phyloP scores from a whole-genome alignment of 805 yeast genomes.

The Candida nonsorbophila region DNA sequence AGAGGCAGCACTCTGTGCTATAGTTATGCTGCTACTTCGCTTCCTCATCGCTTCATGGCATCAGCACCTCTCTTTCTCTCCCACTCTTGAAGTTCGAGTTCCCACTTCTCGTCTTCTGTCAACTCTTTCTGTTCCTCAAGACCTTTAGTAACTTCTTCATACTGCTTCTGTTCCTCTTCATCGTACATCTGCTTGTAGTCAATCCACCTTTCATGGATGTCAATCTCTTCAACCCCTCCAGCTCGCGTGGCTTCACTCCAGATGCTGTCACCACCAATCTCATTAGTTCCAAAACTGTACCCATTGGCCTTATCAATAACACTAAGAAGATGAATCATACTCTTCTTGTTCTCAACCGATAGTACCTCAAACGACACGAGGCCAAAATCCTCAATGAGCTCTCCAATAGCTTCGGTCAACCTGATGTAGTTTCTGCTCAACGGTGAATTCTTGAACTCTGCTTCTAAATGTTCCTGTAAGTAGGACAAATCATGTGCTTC shows the following conservation, averaged over 20 bases:
- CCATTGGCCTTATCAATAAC: conserved; percentile 90
- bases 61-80: conserved; percentile 15
- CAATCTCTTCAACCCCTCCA: conserved; percentile 54
- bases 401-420: conserved; percentile 73
- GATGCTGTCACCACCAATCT: conserved; percentile 92
- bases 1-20: no score
- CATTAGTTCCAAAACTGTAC: conserved; percentile 86
- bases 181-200: conserved; percentile 80
- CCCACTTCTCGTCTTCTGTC: conserved; percentile 70
- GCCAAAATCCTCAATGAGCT: conserved; percentile 80
- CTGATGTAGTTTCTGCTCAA: conserved; percentile 57
- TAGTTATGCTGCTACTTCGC: no score
- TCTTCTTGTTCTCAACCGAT: conserved; percentile 83
- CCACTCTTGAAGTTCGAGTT: conserved; percentile 29
- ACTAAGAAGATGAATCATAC: conserved; percentile 80
- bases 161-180: conserved; percentile 37
- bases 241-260: conserved; percentile 97
- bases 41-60: conserved; percentile 6
- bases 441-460: conserved; percentile 66
- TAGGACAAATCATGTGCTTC: conserved; percentile 82
- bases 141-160: conserved; percentile 31
- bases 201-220: conserved; percentile 94
- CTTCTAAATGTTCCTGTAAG: conserved; percentile 61
- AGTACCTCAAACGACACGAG: conserved; percentile 85
- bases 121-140: conserved; percentile 36